Evolutionary conservation across 139 green algal species (phyloP).

Genomic region (Zygnema cylindricum): DNA sequence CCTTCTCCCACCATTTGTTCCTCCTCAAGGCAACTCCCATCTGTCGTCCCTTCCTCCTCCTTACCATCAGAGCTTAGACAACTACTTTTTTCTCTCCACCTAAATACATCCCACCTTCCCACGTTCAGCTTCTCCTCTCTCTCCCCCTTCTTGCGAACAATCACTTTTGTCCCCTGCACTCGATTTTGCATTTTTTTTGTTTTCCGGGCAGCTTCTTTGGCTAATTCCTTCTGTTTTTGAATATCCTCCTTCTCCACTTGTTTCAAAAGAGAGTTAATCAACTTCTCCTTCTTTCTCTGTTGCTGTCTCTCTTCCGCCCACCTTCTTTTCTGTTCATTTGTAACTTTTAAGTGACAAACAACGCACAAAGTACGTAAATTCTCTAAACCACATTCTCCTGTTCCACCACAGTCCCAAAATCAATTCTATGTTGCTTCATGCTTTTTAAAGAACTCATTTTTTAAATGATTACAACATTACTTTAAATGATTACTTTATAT

Average conservation of each 20-base stretch:
- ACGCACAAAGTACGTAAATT: conserved; percentile 39
- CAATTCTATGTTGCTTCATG: neutral
- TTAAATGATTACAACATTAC: neutral
- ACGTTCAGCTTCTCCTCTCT: neutral
- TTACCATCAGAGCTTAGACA: neutral
- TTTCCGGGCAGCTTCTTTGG: neutral
- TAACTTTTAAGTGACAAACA: neutral
- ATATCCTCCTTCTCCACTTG: neutral
- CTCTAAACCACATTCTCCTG: conserved; percentile 29
- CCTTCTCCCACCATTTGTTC: too few relatives aligned
- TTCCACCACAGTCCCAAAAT: neutral
- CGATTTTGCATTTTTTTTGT: neutral
- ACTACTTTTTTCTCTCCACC: neutral
- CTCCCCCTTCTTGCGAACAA: neutral
- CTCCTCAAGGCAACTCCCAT: too few relatives aligned
- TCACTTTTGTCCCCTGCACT: neutral
- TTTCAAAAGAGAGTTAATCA: neutral
- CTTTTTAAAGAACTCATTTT: too few relatives aligned
- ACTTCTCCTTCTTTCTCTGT: neutral
- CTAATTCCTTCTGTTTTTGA: neutral
- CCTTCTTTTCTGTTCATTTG: neutral
- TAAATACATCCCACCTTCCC: neutral
- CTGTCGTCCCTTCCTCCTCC: neutral
- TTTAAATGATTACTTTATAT: neutral
- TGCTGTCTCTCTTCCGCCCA: conserved; percentile 32